Evolutionary conservation across 2,329 filamentous ascomycete species (phyloP), one percentile per base, ranked within the genome.

Genomic region (Cercospora canescens): DNA sequence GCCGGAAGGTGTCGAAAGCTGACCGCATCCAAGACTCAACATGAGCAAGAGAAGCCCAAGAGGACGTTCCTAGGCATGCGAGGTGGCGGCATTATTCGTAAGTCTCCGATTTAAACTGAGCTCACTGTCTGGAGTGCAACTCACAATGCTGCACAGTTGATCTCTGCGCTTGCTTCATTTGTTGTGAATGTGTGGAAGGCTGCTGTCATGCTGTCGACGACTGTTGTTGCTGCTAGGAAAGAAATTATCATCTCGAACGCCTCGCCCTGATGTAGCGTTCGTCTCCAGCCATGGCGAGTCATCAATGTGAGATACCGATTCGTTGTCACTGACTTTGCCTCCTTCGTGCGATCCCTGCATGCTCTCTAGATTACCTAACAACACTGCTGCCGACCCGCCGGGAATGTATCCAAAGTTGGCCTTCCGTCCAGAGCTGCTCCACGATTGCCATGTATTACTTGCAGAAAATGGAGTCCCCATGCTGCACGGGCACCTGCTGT

Each of bases 231-330:
- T 74, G 72, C 61, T 73, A 73, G 62, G 64, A 14, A 24, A 34
- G 16, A 2, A 11, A 12, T 18, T 21, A 52, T 32, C 1, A 50
- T 26, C 24, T 16, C 1, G 6, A 14, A 4, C 21, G n/a, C 2
- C 26, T 50, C 24, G 16, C 11, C 8, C 21, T 24, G 18, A 14
- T 12, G 24, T 14, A 50, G 45, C 5, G 7, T 50, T 14, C 16
- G 21, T 24, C 45, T 39, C 32, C 30, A 24, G 34, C 30, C 56
- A 64, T 5, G 8, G 18, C 21, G 65, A 69, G 9, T 68, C 67
- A 6, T 67, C 69, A 50, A 82, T 74, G 41, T 74, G 74, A 73
- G 81, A 82, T 3, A 83, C 80, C 62, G 82, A 63, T 71, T 83
- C 83, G 67, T 77, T 72, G 4, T 79, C 80, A 66, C 78, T 80